Evolutionary conservation across 2,329 filamentous ascomycete genomes (phyloP), one percentile per base, ranked within the genome.

Genomic region (Clonostachys chloroleuca): DNA sequence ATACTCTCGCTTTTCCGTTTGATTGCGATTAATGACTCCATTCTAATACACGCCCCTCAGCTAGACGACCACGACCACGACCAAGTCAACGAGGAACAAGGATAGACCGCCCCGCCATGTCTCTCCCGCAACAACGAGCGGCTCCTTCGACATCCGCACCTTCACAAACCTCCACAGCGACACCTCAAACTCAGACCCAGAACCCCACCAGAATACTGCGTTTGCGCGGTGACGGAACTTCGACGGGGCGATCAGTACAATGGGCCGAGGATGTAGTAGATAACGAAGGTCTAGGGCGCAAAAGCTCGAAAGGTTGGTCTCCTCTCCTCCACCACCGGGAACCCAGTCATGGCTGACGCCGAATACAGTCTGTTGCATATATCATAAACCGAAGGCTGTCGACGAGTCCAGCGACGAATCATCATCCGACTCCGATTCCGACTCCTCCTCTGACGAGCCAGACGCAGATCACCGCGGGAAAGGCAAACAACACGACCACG

Each of bases 231-330:
- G 71, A 69, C 2, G 70, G 73, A 48, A 57, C 62, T 13, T 57
- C 70, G 0, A 67, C 69, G 24, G 65, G 72, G 16, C 77, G 85
- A 45, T 83, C 82, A 43, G 94, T 99, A 47, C 85, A 88, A 65
- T 99, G 94, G 94, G 90, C 90, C 7, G 89, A 94, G 60, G 87
- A 89, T 59, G 92, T 96, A 7, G 77, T 99, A 4, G 92, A 99
- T 68, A 99, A 99, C 61, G 94, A 99, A 68, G 90, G 90, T 5
- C 78, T 97, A 65, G 91, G 91, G 8, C 88, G 89, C 68, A 99
- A 97, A 72, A 92, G 83, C 54, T 95, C 89, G 16, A 99, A 99
- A 81, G 89, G 90, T 92, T 66, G 34, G 66, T 9, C 16, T 34
- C 34, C 13, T 24, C 20, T 8, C 17, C 7, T 9, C 34, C 30